phyloP scores from a whole-genome alignment of 257 asterid species.

The Forsythia suspensa region DNA sequence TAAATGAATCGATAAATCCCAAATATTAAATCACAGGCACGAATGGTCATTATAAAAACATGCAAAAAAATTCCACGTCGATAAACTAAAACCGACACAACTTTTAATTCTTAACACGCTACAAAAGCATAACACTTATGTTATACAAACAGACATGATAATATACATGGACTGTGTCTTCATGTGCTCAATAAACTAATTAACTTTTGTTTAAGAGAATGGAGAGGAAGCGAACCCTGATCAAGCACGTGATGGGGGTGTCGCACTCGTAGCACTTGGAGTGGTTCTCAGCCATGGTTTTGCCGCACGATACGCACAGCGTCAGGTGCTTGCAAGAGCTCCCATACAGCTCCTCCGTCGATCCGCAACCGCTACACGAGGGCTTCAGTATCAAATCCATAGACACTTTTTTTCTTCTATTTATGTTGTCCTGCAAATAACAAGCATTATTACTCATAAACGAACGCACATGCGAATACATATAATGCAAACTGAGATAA shows the following conservation, averaged over 20 bases:
- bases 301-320: constrained; percentile 78
- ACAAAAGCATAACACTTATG: no score
- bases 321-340: constrained; percentile 92
- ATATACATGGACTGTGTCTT: background rate
- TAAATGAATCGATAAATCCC: background rate
- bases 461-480: background rate
- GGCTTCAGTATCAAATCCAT: constrained; percentile 80
- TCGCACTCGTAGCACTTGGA: constrained; percentile 83
- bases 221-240: constrained; percentile 47
- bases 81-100: background rate
- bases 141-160: no score
- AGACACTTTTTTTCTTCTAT: constrained; percentile 39
- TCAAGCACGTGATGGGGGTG: constrained; percentile 65
- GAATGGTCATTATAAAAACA: background rate
- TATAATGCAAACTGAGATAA: no score
- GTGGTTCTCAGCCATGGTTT: constrained; percentile 70
- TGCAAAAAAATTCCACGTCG: background rate
- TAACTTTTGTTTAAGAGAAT: background rate
- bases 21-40: no score
- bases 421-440: background rate
- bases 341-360: constrained; percentile 78
- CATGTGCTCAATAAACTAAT: background rate
- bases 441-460: background rate
- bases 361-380: constrained; percentile 78
- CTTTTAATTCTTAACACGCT: no score